Conservation (phyloP, 768 basidiomycete genomes). For the Myochromella boudieri region DNA sequence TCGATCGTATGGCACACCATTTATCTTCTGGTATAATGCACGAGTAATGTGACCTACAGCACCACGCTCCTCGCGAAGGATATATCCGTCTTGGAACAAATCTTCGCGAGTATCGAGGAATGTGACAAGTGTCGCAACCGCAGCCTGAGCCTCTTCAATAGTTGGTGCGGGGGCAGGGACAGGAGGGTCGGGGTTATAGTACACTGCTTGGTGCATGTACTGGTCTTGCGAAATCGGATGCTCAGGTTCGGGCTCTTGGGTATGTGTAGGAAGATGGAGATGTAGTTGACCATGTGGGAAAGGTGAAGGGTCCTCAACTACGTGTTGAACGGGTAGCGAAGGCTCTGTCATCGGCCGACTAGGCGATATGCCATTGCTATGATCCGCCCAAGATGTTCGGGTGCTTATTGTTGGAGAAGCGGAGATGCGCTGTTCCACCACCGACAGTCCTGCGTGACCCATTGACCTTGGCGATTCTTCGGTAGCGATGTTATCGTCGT, state of each 20-base stretch:
- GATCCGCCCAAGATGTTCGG: constrained; percentile 18
- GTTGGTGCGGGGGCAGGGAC: constrained; percentile 27
- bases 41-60: constrained; percentile 48
- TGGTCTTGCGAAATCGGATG: neutral
- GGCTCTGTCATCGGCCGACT: constrained; percentile 9
- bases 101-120: constrained; percentile 44
- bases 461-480: constrained; percentile 37
- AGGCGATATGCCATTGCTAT: constrained; percentile 16
- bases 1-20: constrained; percentile 23
- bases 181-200: constrained; percentile 2
- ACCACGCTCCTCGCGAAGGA: constrained; percentile 34
- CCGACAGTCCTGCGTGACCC: neutral
- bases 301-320: neutral
- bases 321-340: constrained; percentile 9
- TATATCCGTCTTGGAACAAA: too few relatives aligned
- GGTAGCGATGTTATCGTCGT: constrained; percentile 24
- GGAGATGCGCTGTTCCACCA: constrained; percentile 9
- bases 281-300: neutral
- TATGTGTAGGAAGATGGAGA: constrained; percentile 3
- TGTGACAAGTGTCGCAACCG: constrained; percentile 51
- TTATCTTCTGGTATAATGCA: constrained; percentile 48
- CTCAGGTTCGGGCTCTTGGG: neutral
- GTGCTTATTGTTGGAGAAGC: constrained; percentile 17
- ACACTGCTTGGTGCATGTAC: neutral
- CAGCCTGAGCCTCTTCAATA: constrained; percentile 50